These are phyloP conservation scores for Aspergillus ruber DNA, from an alignment of 2,329 filamentous ascomycete species.

Conservation along the genomic window DNA sequence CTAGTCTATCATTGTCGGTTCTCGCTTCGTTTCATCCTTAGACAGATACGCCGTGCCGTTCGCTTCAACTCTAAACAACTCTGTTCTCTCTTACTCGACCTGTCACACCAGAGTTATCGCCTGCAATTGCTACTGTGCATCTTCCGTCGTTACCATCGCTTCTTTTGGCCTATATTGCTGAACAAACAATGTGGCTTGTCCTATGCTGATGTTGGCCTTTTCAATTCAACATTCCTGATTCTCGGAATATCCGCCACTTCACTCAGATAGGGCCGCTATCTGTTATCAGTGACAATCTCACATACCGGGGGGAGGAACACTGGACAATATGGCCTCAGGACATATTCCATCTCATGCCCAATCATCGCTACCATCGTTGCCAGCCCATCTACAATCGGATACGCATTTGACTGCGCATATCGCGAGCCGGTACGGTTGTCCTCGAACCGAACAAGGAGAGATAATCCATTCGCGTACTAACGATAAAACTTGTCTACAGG, in stretches of 20 bases:
- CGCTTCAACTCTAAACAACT: too few relatives aligned
- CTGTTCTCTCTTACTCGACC: too few relatives aligned
- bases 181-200: neutral
- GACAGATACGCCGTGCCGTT: too few relatives aligned
- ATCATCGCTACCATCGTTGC: slow-evolving; percentile 79
- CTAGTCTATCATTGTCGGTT: slow-evolving; percentile 3
- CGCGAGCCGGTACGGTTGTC: slow-evolving; percentile 39
- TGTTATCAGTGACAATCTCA: neutral
- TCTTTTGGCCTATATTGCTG: neutral
- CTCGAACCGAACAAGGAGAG: too few relatives aligned
- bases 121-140: too few relatives aligned
- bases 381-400: slow-evolving; percentile 57
- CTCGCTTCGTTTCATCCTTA: slow-evolving; percentile 1
- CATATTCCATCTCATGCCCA: slow-evolving; percentile 60
- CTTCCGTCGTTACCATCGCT: neutral
- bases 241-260: neutral
- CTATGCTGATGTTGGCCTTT: neutral
- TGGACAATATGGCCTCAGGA: slow-evolving; percentile 30
- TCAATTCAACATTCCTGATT: neutral
- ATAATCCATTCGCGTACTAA: neutral
- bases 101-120: too few relatives aligned
- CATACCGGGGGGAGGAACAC: slow-evolving; percentile 21
- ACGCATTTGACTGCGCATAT: slow-evolving; percentile 47
- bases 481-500: slow-evolving; percentile 55
- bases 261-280: neutral